Evolutionary conservation across 2,329 filamentous ascomycete species (phyloP), one percentile per base, ranked within the genome.

Genomic region (Raffaelea albimanens): DNA sequence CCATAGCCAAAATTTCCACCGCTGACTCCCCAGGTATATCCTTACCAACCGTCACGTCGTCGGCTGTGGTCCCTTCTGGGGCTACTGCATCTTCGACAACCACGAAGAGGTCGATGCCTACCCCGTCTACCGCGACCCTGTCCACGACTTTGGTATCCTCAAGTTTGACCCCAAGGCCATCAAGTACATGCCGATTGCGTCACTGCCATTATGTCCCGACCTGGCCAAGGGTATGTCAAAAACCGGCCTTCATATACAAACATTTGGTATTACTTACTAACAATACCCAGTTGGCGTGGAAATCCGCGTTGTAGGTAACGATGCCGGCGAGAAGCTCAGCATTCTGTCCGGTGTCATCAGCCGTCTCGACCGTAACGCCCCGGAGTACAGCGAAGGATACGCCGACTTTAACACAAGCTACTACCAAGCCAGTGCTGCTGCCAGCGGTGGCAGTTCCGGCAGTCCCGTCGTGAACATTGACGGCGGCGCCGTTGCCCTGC

Each of bases 281-380:
- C 2, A n/a, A 21, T 25, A 23, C 41, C 5, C 48, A 69, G 91
- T 98, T 46, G 93, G 93, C 47, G 82, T 87, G 14, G 93, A 98
- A 67, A 97, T 98, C 56, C 78, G 94, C 56, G 93, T 98, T 2
- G 93, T 98, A 5, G 93, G 93, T 69, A 98, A 98, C 65, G 93
- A 98, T 72, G 93, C 93, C 25, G 93, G 93, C 55, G 93, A 98
- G 65, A 98, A 98, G 68, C 80, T 98, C 56, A 96, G 89, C 72
- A 98, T 98, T 58, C 71, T 98, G 50, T 97, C 93, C 5, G 93
- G 93, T 58, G 91, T 98, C 48, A 98, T 98, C 63, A 95, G 89
- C 67, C 83, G 93, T 58, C 73, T 98, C 50, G 93, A 98, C 60
- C 81, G 93, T 56, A 98, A 98, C 66, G 94, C 94, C 2, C 93